phyloP scores from a whole-genome alignment of 345 rosid species.

The Eucalyptus microcorys region DNA sequence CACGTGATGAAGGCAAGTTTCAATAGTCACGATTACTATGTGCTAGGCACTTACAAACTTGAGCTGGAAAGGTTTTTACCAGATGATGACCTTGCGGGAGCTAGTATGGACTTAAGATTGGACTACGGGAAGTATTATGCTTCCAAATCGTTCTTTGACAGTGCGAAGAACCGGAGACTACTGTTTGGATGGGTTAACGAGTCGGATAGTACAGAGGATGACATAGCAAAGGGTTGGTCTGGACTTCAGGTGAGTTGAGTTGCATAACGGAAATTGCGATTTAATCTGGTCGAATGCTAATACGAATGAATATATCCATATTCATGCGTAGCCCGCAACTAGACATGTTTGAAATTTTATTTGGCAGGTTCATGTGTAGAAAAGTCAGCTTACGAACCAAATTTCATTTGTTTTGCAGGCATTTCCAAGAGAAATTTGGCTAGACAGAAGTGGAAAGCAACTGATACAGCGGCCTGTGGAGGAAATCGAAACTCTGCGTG shows the following conservation, averaged over 20 bases:
- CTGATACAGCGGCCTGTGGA: slow-evolving; percentile 60
- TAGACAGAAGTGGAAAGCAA: slow-evolving; percentile 39
- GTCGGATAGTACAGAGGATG: slow-evolving; percentile 38
- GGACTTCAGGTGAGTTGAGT: slow-evolving; percentile 40
- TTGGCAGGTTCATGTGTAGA: neutral
- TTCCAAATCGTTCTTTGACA: slow-evolving; percentile 56
- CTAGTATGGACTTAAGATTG: slow-evolving; percentile 28
- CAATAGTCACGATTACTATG: slow-evolving; percentile 32
- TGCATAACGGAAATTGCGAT: neutral
- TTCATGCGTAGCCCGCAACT: neutral
- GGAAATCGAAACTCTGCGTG: slow-evolving; percentile 30
- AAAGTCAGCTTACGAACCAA: neutral
- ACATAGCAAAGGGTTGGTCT: slow-evolving; percentile 52
- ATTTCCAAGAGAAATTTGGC: slow-evolving; percentile 50
- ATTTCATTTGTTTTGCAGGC: slow-evolving; percentile 13
- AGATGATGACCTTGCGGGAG: slow-evolving; percentile 23
- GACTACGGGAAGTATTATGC: slow-evolving; percentile 66
- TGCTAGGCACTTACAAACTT: slow-evolving; percentile 35
- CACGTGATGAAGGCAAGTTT: slow-evolving; percentile 54
- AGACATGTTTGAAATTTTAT: neutral
- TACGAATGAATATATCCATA: neutral
- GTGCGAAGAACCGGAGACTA: slow-evolving; percentile 40
- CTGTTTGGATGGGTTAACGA: slow-evolving; percentile 56
- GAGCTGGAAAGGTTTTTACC: slow-evolving; percentile 19
- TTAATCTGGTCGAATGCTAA: neutral